These are phyloP conservation scores for Ascosphaera apis DNA, from an alignment of 2,329 filamentous ascomycete genomes.

Conservation along the genomic window DNA sequence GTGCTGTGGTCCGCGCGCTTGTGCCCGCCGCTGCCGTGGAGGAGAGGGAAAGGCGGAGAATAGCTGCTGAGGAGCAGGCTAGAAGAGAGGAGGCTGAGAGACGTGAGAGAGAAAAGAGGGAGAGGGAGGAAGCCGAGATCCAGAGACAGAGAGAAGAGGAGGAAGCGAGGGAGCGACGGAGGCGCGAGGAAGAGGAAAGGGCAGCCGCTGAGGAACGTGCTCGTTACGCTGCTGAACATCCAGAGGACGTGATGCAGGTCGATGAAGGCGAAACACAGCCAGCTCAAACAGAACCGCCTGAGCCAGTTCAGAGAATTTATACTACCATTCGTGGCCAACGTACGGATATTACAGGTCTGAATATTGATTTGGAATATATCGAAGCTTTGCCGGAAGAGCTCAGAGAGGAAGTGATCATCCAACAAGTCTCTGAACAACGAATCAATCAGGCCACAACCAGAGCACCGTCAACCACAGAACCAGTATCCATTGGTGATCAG, in stretches of 20 bases:
- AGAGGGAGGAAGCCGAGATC: constrained; percentile 44
- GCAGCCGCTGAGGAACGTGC: constrained; percentile 25
- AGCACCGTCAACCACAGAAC: constrained; percentile 27
- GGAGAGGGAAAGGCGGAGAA: constrained; percentile 46
- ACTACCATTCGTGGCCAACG: constrained; percentile 70
- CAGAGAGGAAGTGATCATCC: constrained; percentile 83
- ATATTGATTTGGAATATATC: constrained; percentile 84
- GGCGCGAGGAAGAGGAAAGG: constrained; percentile 35
- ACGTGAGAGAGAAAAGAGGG: constrained; percentile 36
- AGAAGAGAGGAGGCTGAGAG: constrained; percentile 37
- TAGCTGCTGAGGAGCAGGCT: constrained; percentile 31
- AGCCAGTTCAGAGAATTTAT: constrained; percentile 34
- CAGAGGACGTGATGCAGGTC: constrained; percentile 46
- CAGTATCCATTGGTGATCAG: no score
- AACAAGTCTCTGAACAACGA: constrained; percentile 63
- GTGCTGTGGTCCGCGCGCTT: constrained; percentile 46
- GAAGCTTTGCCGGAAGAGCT: constrained; percentile 95
- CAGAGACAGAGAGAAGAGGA: constrained; percentile 45
- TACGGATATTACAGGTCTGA: constrained; percentile 79
- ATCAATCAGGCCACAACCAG: constrained; percentile 44
- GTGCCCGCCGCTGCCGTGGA: constrained; percentile 67
- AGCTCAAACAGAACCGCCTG: constrained; percentile 10
- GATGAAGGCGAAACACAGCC: constrained; percentile 23
- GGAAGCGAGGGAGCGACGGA: constrained; percentile 27
- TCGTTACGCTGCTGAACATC: constrained; percentile 12